Percentiles rank a stretch among this genome's conserved stretches.
These are phyloP conservation scores for Nicotiana knightiana DNA, from an alignment of 257 asterid species.

Conservation along the genomic window DNA sequence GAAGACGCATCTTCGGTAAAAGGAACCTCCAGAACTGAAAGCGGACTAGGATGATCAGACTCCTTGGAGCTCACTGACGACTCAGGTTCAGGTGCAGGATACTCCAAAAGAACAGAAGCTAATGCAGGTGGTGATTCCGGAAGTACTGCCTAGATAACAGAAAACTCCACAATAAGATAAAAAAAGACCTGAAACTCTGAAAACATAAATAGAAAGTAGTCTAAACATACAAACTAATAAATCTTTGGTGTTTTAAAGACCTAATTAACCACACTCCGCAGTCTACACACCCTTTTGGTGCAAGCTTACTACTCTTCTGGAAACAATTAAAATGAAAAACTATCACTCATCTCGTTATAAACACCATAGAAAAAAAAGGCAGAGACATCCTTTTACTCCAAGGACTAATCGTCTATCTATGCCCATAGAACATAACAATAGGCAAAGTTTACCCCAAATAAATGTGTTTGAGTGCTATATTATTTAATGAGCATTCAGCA, in stretches of 20 bases:
- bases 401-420: neutral
- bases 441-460: neutral
- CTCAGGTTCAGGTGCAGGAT: constrained; percentile 38
- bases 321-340: neutral
- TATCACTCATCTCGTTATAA: neutral
- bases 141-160: neutral
- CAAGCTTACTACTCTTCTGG: neutral
- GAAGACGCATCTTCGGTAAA: constrained; percentile 49
- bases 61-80: constrained; percentile 59
- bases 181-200: neutral
- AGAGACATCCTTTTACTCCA: neutral
- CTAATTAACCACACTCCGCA: neutral
- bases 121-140: neutral
- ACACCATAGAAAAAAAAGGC: neutral
- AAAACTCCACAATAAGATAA: neutral
- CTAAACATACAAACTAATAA: neutral
- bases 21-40: constrained; percentile 70
- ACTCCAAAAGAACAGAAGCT: constrained; percentile 13
- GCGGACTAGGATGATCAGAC: constrained; percentile 79
- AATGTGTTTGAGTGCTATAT: neutral
- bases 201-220: neutral
- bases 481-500: neutral
- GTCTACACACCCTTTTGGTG: neutral
- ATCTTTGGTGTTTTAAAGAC: neutral
- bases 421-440: neutral